Percentiles rank a stretch among this genome's conserved stretches.
phyloP scores from a whole-genome alignment of 176 grass and related monocot species.

The Zea luxurians region DNA sequence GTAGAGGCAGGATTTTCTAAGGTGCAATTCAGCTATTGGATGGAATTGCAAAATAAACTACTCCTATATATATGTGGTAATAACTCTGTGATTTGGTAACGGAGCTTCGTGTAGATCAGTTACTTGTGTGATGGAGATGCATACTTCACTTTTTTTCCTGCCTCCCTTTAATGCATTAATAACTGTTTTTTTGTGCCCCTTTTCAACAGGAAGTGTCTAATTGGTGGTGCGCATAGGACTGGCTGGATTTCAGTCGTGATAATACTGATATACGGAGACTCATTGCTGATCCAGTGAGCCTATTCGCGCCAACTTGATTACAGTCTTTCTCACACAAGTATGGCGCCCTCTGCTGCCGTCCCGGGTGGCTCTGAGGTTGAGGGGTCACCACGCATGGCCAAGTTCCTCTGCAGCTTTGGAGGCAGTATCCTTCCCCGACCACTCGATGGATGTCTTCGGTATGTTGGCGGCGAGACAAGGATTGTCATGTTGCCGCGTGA shows the following conservation, averaged over 20 bases:
- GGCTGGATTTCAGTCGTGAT: constrained; percentile 11
- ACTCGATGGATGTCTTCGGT: constrained; percentile 68
- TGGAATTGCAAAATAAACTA: neutral
- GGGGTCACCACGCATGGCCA: constrained; percentile 58
- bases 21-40: neutral
- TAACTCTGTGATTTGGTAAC: neutral
- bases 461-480: constrained; percentile 82
- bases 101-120: neutral
- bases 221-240: neutral
- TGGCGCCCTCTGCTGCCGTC: constrained; percentile 27
- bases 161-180: neutral
- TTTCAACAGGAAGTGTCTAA: constrained; percentile 33
- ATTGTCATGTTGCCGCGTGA: constrained; percentile 63
- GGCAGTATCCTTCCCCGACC: constrained; percentile 88
- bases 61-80: neutral
- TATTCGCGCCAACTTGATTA: constrained; percentile 7
- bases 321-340: neutral
- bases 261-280: constrained; percentile 12
- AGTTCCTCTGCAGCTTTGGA: constrained; percentile 93
- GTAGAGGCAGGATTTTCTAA: neutral
- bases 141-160: neutral
- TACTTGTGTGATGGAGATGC: neutral
- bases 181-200: neutral
- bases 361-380: constrained; percentile 24
- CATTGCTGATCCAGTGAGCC: constrained; percentile 22